Evolutionary conservation across 352 stramenopile genomes (phyloP), one percentile per base, ranked within the genome.

Genomic region (Thalassiosira mediterranea): DNA sequence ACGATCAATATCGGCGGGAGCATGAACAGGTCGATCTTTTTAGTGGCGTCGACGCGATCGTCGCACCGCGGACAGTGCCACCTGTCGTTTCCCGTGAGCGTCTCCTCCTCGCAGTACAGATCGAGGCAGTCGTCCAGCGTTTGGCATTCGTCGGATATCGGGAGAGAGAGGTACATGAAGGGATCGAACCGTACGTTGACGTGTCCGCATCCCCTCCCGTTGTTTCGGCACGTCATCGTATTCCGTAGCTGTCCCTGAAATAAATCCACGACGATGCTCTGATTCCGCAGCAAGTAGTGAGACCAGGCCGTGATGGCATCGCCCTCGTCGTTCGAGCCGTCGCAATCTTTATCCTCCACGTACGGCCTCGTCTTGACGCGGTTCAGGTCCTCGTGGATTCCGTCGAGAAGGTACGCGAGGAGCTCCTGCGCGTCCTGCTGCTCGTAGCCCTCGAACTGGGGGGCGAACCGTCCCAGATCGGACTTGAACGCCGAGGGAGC

Each of bases 181-280:
- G 89, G 80, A 61, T 94, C 89, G 65, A 91, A 93, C 15, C 87
- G 67, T 44, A 86, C 85, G 54, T 81, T 92, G 69, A 91, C 93
- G 77, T 98, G 98, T 29, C 93, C 93, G 81, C 97, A 99, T 15
- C 91, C 83, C 13, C 92, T 94, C 8, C 10, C 10, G 8, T 10
- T 15, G n/a, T n/a, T n/a, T n/a, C n/a, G n/a, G 83, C 97, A 99
- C 61, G 95, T 96, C 19, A 98, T 87, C 31, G 98, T 81, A 57
- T 94, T 98, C 81, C 98, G 98, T 87, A 99, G 99, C 84, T 99
- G 97, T 0, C 97, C 97, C 21, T 95, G 98, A 74, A 99, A 99
- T 0, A 99, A 90, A 29, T 96, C 97, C 23, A 98, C 96, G 61
- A 99, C 96, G 47, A 99, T 97, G 3, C 94, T 98, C 23, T 97